phyloP scores from a whole-genome alignment of 768 basidiomycete genomes.

The Podaxis carcinomalis region DNA sequence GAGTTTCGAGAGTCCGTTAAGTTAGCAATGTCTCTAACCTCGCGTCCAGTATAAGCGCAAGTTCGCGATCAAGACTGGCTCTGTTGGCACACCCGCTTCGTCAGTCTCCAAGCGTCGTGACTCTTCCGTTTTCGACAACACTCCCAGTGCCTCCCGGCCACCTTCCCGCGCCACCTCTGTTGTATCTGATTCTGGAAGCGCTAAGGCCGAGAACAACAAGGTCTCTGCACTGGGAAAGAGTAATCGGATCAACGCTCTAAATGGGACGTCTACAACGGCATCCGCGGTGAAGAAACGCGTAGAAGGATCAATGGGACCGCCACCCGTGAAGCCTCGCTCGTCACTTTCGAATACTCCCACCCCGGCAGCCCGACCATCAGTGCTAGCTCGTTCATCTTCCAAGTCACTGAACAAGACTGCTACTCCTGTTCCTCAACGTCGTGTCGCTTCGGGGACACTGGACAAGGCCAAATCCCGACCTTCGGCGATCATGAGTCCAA shows the following conservation, averaged over 20 bases:
- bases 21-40: background rate
- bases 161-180: conserved; percentile 53
- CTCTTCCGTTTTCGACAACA: conserved; percentile 50
- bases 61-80: conserved; percentile 47
- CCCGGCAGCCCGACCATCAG: conserved; percentile 28
- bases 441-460: conserved; percentile 26
- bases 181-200: conserved; percentile 43
- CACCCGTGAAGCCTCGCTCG: conserved; percentile 28
- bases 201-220: conserved; percentile 30
- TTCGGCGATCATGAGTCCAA: conserved; percentile 27
- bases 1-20: conserved; percentile 20
- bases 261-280: conserved; percentile 21
- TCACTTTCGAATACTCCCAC: conserved; percentile 36
- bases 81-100: conserved; percentile 47
- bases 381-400: conserved; percentile 30
- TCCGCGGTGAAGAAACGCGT: conserved; percentile 20
- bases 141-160: conserved; percentile 48
- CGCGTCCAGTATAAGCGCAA: conserved; percentile 57
- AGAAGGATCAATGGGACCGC: conserved; percentile 49
- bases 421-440: conserved; percentile 23
- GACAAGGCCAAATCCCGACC: conserved; percentile 29
- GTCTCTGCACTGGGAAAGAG: conserved; percentile 45
- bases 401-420: conserved; percentile 24
- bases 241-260: conserved; percentile 33
- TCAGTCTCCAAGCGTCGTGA: conserved; percentile 42